Conservation (phyloP, 163 green algal genomes). For the Chloromonas sp. region DNA sequence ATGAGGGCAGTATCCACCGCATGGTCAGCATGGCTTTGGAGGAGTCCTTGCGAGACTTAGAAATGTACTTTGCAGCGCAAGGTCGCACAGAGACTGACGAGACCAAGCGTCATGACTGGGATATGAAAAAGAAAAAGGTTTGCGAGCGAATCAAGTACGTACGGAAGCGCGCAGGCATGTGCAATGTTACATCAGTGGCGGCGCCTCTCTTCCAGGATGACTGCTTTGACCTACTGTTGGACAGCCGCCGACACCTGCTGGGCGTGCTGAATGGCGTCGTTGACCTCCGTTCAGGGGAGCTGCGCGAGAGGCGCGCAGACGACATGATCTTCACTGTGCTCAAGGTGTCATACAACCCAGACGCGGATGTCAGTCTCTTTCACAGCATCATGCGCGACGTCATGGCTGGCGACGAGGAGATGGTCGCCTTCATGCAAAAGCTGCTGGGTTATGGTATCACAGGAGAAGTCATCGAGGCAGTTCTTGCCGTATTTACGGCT, state of each 20-base stretch:
- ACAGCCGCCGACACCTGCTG: background rate
- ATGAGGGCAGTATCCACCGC: no score
- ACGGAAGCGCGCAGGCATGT: no score
- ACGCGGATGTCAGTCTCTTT: background rate
- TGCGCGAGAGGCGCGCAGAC: background rate
- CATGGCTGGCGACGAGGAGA: constrained; percentile 8
- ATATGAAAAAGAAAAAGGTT: no score
- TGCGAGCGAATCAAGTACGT: no score
- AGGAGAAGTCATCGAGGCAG: background rate
- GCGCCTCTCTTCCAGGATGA: no score
- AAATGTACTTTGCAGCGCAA: no score
- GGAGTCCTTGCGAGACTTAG: no score
- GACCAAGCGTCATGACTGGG: no score
- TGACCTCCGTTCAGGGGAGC: constrained; percentile 3
- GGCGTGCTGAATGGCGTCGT: constrained; percentile 9
- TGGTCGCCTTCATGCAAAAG: constrained; percentile 2
- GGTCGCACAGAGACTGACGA: no score
- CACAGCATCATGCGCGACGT: background rate
- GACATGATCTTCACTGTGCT: constrained; percentile 6
- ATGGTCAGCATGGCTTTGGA: no score
- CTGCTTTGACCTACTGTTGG: background rate
- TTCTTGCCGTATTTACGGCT: background rate
- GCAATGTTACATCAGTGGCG: no score
- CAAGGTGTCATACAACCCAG: background rate
- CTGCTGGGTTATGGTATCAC: constrained; percentile 8